Evolutionary conservation across 129 eudicot species (phyloP), one percentile per base, ranked within the genome.

Genomic region (Flaveria bidentis): DNA sequence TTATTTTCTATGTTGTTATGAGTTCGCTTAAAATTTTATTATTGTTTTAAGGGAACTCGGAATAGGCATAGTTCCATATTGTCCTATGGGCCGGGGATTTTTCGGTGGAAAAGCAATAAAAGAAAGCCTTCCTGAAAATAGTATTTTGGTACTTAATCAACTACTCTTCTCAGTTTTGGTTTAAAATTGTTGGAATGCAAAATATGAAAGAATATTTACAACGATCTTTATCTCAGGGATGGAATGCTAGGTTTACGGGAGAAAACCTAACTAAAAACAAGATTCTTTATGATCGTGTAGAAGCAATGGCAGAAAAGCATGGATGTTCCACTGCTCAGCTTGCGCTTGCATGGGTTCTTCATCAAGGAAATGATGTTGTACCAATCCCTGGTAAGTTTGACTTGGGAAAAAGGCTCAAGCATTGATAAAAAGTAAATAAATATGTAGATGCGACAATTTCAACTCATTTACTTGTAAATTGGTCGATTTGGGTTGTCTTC

Each of bases 41-140:
- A 0, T 52, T 52, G 53, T 15, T 30, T 25, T 7, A 76, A 89
- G 96, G 79, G 88, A 84, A 76, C 88, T 89, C 23, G 91, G 91
- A 30, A 87, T 90, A 30, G 93, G 91, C 44, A 82, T 90, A 60
- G 96, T 90, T 39, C 87, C 96, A 55, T 90, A 90, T 64, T 82
- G 93, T 73, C 96, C 96, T 57, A 84, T 91, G n/a, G 96, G 93
- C 23, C 93, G 84, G 64, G 93, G 93, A 5, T 91, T 91, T 81
- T 91, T 91, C 5, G 96, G 88, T 39, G 93, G 93, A 5, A 91
- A 83, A 81, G 96, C 91, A 39, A 76, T 76, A 44, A 81, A 76
- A 47, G 96, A 88, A 84, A 80, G 69, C 46, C 75, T 91, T 76
- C 89, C 96, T 30, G 69, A 77, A 23, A 75, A 78, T 41, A 91